A percentile compares a stretch with the other conserved stretches of the same genome.
Evolutionary conservation across 495 filamentous ascomycete species (phyloP).

Genomic region (Trichoderma virens): DNA sequence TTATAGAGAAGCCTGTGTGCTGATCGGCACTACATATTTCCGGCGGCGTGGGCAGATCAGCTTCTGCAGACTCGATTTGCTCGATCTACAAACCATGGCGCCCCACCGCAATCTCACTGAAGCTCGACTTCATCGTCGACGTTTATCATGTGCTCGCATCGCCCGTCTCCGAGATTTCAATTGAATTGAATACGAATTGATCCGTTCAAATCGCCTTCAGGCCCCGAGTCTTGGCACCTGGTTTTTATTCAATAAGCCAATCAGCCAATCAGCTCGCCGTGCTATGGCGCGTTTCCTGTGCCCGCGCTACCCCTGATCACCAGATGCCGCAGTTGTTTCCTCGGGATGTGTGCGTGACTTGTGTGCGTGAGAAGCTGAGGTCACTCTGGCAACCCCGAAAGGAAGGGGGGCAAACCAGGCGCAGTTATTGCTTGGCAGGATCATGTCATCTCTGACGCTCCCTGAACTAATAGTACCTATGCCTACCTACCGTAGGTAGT

Average conservation of each 20-base stretch:
- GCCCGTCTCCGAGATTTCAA: too few species aligned
- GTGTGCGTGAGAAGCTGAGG: constrained; percentile 3
- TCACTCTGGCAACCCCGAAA: constrained; percentile 2
- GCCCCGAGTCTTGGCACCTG: not conserved
- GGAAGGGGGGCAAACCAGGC: not conserved
- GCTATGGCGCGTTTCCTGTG: not conserved
- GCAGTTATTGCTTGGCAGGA: not conserved
- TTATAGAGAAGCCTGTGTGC: too few species aligned
- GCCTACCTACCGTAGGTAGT: not conserved
- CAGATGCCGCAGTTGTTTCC: not conserved
- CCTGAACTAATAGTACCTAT: not conserved
- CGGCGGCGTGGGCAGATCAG: not conserved
- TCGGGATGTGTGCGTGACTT: not conserved
- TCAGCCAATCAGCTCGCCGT: not conserved
- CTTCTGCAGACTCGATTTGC: not conserved
- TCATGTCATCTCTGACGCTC: constrained; percentile 2
- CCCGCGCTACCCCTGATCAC: not conserved
- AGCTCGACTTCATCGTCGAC: not conserved
- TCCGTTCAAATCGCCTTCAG: not conserved
- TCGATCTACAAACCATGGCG: not conserved
- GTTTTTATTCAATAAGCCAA: too few species aligned
- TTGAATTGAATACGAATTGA: too few species aligned
- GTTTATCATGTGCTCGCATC: not conserved
- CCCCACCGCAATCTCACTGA: constrained; percentile 4
- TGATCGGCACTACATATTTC: not conserved